Conservation (phyloP, 768 basidiomycete species). For the Pulveroboletus sp. region DNA sequence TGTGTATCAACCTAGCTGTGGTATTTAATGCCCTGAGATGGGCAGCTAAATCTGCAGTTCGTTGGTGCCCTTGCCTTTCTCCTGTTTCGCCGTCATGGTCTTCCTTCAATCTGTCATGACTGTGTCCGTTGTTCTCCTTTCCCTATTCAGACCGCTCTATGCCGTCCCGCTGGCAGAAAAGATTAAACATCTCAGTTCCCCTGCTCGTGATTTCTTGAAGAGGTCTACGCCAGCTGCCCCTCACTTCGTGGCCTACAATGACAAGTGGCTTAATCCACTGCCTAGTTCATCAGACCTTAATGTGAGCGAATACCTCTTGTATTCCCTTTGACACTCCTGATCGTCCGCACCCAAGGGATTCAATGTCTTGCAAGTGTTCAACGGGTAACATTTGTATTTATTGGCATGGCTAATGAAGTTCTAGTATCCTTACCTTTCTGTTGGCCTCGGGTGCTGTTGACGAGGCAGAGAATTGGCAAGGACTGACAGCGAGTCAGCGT, state of each 20-base stretch:
- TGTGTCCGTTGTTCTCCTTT: neutral
- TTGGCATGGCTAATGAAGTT: neutral
- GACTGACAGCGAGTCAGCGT: constrained; percentile 34
- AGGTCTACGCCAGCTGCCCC: constrained; percentile 40
- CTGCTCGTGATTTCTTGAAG: constrained; percentile 20
- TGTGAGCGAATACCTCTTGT: constrained; percentile 23
- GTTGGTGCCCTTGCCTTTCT: neutral
- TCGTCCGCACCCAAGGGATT: constrained; percentile 22
- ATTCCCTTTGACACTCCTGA: neutral
- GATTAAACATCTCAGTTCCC: constrained; percentile 16
- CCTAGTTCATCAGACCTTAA: constrained; percentile 42
- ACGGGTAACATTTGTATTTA: neutral
- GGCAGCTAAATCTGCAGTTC: neutral
- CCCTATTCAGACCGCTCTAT: constrained; percentile 3
- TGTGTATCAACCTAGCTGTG: neutral
- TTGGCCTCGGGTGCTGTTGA: constrained; percentile 38
- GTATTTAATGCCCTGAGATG: constrained; percentile 18
- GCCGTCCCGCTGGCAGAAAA: constrained; percentile 23
- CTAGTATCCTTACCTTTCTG: constrained; percentile 40
- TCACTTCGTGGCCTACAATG: constrained; percentile 41
- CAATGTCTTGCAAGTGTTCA: constrained; percentile 30
- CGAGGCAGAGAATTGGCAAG: constrained; percentile 43
- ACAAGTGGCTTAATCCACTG: constrained; percentile 38
- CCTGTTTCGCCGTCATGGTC: constrained; percentile 10
- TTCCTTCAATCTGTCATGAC: constrained; percentile 6